These are phyloP conservation scores for Mallotus repandus DNA, from an alignment of 441 rosid genomes.

Conservation along the genomic window DNA sequence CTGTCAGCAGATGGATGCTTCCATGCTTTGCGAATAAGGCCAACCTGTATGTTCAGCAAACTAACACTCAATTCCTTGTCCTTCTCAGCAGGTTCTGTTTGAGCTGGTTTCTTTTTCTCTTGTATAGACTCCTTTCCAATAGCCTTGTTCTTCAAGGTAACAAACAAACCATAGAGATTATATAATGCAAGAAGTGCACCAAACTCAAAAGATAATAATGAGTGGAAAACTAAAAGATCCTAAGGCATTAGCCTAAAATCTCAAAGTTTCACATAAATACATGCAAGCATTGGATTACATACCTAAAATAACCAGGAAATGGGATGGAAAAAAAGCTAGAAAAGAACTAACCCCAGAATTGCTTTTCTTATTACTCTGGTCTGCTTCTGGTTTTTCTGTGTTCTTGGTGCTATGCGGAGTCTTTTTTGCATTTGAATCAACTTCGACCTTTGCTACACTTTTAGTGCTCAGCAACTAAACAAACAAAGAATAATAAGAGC, in stretches of 20 bases:
- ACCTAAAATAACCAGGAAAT: not conserved
- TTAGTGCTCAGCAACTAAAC: slow-evolving; percentile 39
- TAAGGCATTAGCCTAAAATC: not conserved
- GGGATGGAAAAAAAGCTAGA: not conserved
- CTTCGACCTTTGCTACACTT: slow-evolving; percentile 40
- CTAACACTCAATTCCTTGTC: slow-evolving; percentile 84
- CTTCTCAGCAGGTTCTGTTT: slow-evolving; percentile 55
- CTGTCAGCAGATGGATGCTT: slow-evolving; percentile 99
- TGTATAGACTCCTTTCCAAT: slow-evolving; percentile 43
- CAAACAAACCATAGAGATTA: slow-evolving; percentile 9
- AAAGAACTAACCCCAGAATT: slow-evolving; percentile 47
- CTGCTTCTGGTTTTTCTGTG: slow-evolving; percentile 44
- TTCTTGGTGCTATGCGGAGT: slow-evolving; percentile 37
- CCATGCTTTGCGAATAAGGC: slow-evolving; percentile 88
- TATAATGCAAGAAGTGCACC: slow-evolving; percentile 8
- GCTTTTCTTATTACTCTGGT: slow-evolving; percentile 38
- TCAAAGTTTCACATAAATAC: not conserved
- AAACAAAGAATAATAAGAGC: slow-evolving; percentile 15
- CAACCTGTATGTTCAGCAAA: slow-evolving; percentile 86
- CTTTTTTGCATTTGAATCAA: slow-evolving; percentile 46
- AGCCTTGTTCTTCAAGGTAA: slow-evolving; percentile 49
- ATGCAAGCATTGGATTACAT: not conserved
- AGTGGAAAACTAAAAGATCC: not conserved
- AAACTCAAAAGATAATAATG: slow-evolving; percentile 3
- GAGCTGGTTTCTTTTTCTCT: slow-evolving; percentile 67